Evolutionary conservation across 2,329 filamentous ascomycete species (phyloP), one percentile per base, ranked within the genome.

Genomic region (Ascocoryne sarcoides): DNA sequence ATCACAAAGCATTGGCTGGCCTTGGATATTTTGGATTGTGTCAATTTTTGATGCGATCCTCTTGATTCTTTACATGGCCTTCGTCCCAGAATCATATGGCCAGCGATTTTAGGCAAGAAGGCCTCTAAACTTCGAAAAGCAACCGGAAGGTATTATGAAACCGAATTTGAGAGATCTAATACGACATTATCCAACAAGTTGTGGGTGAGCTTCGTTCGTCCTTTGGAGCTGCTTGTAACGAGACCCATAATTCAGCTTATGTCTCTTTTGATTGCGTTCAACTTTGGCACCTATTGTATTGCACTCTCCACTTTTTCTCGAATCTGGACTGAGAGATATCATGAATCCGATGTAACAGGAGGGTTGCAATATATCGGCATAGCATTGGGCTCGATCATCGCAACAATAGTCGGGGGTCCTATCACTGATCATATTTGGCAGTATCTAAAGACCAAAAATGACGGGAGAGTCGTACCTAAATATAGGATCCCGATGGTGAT

Each of bases 401-500:
- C 36, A 51, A 4, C 54, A 54, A 36, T 28, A 8, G 50, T 46
- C 26, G 32, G 31, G 39, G 57, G 54, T 18, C 54, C 51, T 16
- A 42, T 55, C 17, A 51, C 51, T 21, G 56, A 59, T 46, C 28
- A 40, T 18, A 43, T 55, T 17, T 56, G 53, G 32, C 29, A 29
- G 5, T 32, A 28, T 9, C 36, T 55, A 7, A 51, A 51, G 42
- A 26, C 23, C 1, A 40, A 36, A 10, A 45, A 50, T 16, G 40
- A 46, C 61, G 36, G 35, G 14, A 36, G 36, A 14, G 49, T 47
- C 5, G 32, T 19, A 31, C 78, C 79, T 0, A 79, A 84, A 48
- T 79, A 73, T 52, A 71, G 79, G 8, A 63, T 79, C 0, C 77
- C 76, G 0, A 61, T 80, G 1, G 71, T 79, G 58, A 50, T 75